A percentile compares a stretch with the other conserved stretches of the same genome.
Conservation (phyloP, 345 rosid genomes). For the Tarenaya hassleriana region DNA sequence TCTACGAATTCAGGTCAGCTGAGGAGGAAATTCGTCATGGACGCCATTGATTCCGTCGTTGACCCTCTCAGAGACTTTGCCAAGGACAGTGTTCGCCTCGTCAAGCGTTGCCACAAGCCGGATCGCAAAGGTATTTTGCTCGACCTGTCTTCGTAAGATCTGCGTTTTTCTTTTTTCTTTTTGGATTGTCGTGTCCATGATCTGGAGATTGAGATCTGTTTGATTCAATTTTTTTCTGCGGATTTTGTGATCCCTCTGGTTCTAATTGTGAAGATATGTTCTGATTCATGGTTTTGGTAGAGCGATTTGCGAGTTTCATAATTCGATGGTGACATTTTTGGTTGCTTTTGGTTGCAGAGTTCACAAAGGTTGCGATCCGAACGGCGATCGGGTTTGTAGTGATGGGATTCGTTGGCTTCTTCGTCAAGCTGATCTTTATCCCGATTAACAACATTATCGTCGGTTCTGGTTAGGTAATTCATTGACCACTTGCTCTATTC, state of each 20-base stretch:
- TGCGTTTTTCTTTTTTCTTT: not conserved
- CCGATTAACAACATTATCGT: constrained; percentile 65
- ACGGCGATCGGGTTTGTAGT: constrained; percentile 77
- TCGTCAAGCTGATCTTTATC: constrained; percentile 71
- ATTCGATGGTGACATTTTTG: not conserved
- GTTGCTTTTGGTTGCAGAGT: constrained; percentile 30
- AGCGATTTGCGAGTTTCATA: not conserved
- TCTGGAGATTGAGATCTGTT: not conserved
- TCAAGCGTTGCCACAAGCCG: constrained; percentile 80
- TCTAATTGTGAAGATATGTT: no score
- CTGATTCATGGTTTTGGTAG: not conserved
- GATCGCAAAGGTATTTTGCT: constrained; percentile 54
- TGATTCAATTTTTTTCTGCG: not conserved
- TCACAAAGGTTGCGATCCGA: constrained; percentile 72
- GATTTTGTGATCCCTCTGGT: not conserved
- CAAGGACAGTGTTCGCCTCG: constrained; percentile 67
- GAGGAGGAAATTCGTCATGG: constrained; percentile 37
- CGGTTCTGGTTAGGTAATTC: constrained; percentile 36
- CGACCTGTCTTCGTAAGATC: not conserved
- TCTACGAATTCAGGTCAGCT: no score
- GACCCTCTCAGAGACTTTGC: constrained; percentile 80
- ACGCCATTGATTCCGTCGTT: constrained; percentile 62
- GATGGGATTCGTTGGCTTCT: constrained; percentile 78
- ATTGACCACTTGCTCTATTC: not conserved
- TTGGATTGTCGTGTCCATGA: not conserved